These are phyloP conservation scores for Diutina ranongensis DNA, from an alignment of 1,139 yeast genomes.

Conservation along the genomic window DNA sequence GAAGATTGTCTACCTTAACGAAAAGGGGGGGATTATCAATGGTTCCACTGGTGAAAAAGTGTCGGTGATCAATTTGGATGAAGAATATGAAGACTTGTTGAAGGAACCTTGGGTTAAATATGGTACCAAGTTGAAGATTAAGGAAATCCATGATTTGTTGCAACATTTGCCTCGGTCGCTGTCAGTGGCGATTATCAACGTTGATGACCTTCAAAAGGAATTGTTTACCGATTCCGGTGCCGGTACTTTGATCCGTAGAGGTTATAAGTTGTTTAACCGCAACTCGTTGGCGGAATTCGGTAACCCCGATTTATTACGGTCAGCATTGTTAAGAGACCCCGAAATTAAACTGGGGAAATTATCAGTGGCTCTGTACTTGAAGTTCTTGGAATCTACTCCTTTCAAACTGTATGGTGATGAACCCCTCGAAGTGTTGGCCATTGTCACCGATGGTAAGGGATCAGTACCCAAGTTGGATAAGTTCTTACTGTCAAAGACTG, in stretches of 20 bases:
- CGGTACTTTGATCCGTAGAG: constrained; percentile 95
- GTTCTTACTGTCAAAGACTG: constrained; percentile 77
- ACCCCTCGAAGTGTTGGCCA: constrained; percentile 88
- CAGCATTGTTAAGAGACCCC: constrained; percentile 66
- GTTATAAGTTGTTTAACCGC: constrained; percentile 75
- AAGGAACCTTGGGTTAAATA: constrained; percentile 97
- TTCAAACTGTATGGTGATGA: constrained; percentile 91
- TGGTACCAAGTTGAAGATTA: constrained; percentile 94
- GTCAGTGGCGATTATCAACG: constrained; percentile 94
- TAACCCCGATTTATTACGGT: constrained; percentile 63
- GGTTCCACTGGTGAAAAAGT: constrained; percentile 88
- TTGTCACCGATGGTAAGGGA: constrained; percentile 37
- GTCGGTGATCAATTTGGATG: constrained; percentile 84
- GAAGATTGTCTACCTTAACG: constrained; percentile 90
- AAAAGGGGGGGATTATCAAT: constrained; percentile 93
- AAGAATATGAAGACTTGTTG: constrained; percentile 84
- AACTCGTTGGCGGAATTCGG: constrained; percentile 61
- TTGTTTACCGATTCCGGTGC: constrained; percentile 98
- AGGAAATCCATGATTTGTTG: constrained; percentile 87
- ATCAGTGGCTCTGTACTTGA: constrained; percentile 75
- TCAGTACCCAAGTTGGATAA: constrained; percentile 68
- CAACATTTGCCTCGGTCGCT: constrained; percentile 94
- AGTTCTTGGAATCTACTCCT: constrained; percentile 46
- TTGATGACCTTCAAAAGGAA: constrained; percentile 90
- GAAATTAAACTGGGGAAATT: constrained; percentile 60